Evolutionary conservation across 306 rosid genomes (phyloP).

Genomic region (Pueraria montana): DNA sequence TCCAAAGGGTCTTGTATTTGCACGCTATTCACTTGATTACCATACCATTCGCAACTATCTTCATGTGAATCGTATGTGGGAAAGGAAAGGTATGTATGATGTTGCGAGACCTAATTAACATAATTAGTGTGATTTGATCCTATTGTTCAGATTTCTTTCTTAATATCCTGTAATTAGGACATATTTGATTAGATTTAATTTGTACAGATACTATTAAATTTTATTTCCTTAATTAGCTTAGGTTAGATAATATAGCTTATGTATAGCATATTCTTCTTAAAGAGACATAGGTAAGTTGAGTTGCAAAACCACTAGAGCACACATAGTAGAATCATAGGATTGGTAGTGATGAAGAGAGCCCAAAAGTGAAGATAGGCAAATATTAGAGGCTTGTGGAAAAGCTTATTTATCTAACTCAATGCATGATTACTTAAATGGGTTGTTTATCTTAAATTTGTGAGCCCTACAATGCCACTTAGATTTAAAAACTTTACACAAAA

Average conservation of each 20-base stretch:
- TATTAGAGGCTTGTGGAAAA: neutral
- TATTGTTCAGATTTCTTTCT: no score
- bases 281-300: neutral
- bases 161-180: no score
- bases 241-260: neutral
- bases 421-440: no score
- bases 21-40: constrained; percentile 95
- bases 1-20: constrained; percentile 94
- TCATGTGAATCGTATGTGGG: constrained; percentile 81
- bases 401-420: neutral
- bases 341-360: neutral
- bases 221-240: constrained; percentile 14
- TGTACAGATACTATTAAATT: neutral
- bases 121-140: no score
- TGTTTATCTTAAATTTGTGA: no score
- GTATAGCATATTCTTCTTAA: neutral
- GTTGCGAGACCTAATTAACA: no score
- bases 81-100: constrained; percentile 76
- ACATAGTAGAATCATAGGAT: neutral
- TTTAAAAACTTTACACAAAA: no score
- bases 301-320: neutral
- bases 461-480: no score
- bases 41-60: constrained; percentile 93
- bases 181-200: neutral
- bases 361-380: neutral